phyloP scores from a whole-genome alignment of 2,329 filamentous ascomycete genomes.

The Aspergillus tamarii region DNA sequence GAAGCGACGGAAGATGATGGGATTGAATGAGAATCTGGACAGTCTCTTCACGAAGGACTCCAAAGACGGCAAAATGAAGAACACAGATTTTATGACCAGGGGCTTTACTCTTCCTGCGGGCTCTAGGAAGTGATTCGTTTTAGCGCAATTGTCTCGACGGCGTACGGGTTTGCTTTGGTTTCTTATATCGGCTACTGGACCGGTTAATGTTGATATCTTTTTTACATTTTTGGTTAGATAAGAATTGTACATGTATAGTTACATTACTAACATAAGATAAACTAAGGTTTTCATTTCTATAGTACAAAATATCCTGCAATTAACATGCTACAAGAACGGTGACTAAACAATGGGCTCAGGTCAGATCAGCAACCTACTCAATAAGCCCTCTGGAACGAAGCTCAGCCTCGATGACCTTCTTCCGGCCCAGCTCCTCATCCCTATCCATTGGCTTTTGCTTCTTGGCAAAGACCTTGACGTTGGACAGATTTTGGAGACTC shows the following conservation, averaged over 20 bases:
- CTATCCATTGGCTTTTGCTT: conserved; percentile 72
- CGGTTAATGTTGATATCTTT: not conserved
- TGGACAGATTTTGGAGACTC: conserved; percentile 60
- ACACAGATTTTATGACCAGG: conserved; percentile 62
- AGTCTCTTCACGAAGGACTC: conserved; percentile 56
- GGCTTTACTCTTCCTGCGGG: conserved; percentile 56
- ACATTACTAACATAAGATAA: conserved; percentile 9
- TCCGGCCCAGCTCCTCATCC: conserved; percentile 72
- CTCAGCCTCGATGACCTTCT: conserved; percentile 78
- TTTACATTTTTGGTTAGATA: not conserved
- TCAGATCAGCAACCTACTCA: conserved; percentile 33
- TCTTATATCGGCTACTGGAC: conserved; percentile 16
- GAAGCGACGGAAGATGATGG: conserved; percentile 74
- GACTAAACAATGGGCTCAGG: conserved; percentile 9
- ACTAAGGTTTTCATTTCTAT: conserved; percentile 23
- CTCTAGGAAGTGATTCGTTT: conserved; percentile 38
- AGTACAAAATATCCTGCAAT: conserved; percentile 24
- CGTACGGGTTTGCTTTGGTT: conserved; percentile 10
- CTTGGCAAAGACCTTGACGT: conserved; percentile 68
- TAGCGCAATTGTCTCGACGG: not conserved
- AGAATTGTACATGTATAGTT: conserved; percentile 9
- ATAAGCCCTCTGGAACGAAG: conserved; percentile 65
- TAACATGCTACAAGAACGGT: conserved; percentile 27
- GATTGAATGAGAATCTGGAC: conserved; percentile 59
- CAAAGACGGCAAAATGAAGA: conserved; percentile 45